Percentiles rank a stretch among this genome's conserved stretches.
phyloP scores from a whole-genome alignment of 2,329 filamentous ascomycete species.

The Penicillium sclerotiorum region DNA sequence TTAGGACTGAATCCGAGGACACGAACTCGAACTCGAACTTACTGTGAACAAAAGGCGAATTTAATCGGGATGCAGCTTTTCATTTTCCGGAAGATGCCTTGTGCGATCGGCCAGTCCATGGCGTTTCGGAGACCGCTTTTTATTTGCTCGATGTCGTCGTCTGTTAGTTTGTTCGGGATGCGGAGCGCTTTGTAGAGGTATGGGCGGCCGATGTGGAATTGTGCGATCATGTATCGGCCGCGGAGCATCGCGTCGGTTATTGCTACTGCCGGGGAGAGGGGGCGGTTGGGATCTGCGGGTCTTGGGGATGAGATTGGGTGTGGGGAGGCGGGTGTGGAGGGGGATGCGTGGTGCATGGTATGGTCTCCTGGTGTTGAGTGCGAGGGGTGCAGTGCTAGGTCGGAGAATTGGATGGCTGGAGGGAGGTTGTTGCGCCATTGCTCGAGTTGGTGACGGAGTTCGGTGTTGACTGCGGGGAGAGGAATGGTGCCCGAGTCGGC shows the following conservation, averaged over 20 bases:
- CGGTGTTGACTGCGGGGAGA: conserved; percentile 52
- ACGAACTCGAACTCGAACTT: conserved; percentile 12
- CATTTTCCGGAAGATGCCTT: conserved; percentile 44
- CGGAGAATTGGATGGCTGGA: conserved; percentile 49
- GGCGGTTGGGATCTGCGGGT: conserved; percentile 21
- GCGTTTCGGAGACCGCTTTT: conserved; percentile 42
- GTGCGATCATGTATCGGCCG: conserved; percentile 40
- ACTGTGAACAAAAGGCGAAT: conserved; percentile 47
- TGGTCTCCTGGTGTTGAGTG: conserved; percentile 23
- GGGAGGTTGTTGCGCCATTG: conserved; percentile 59
- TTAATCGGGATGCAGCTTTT: conserved; percentile 47
- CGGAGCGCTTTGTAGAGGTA: conserved; percentile 48
- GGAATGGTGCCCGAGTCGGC: conserved; percentile 49
- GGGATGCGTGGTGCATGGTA: conserved; percentile 24
- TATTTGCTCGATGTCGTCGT: conserved; percentile 44
- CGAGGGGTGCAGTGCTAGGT: conserved; percentile 21
- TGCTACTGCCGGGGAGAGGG: conserved; percentile 37
- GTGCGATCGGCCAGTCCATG: conserved; percentile 46
- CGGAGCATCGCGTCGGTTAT: conserved; percentile 43
- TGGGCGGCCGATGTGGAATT: conserved; percentile 46
- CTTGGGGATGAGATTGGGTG: conserved; percentile 21
- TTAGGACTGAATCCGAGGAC: not conserved
- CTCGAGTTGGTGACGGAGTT: conserved; percentile 58
- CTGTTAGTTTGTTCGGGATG: conserved; percentile 38
- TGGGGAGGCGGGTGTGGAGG: conserved; percentile 24